Evolutionary conservation across 148 eudicot genomes (phyloP).

Genomic region (Cornus kousa): DNA sequence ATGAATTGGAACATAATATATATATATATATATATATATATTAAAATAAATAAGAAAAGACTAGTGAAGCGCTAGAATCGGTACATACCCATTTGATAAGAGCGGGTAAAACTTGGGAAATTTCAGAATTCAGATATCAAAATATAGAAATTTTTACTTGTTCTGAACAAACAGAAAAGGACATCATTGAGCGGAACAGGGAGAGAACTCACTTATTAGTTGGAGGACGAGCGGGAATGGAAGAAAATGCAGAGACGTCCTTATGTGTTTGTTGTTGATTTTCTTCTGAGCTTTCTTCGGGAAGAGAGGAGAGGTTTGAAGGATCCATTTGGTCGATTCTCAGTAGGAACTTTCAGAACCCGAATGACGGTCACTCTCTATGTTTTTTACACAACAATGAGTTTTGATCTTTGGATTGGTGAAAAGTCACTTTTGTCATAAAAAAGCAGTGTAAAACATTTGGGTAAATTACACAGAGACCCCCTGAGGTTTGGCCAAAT

Average conservation of each 20-base stretch:
- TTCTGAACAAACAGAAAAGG: neutral
- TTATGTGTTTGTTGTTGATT: neutral
- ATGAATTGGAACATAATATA: too few species aligned
- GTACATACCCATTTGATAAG: neutral
- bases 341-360: too few species aligned
- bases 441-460: too few species aligned
- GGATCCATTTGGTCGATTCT: neutral
- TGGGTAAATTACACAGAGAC: too few species aligned
- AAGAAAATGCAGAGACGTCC: constrained; percentile 28
- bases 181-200: neutral
- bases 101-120: neutral
- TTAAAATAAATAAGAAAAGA: too few species aligned
- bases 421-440: too few species aligned
- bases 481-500: too few species aligned
- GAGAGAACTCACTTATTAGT: constrained; percentile 21
- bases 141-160: neutral
- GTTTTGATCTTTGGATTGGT: too few species aligned
- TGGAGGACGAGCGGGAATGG: constrained; percentile 38
- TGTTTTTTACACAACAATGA: too few species aligned
- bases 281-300: constrained; percentile 28
- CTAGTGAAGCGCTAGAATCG: neutral
- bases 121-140: neutral
- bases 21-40: too few species aligned
- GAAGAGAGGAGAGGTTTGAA: constrained; percentile 25
- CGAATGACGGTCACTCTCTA: too few species aligned